These are phyloP conservation scores for Puccinia coronata DNA, from an alignment of 1,284 basidiomycete genomes.

Conservation along the genomic window DNA sequence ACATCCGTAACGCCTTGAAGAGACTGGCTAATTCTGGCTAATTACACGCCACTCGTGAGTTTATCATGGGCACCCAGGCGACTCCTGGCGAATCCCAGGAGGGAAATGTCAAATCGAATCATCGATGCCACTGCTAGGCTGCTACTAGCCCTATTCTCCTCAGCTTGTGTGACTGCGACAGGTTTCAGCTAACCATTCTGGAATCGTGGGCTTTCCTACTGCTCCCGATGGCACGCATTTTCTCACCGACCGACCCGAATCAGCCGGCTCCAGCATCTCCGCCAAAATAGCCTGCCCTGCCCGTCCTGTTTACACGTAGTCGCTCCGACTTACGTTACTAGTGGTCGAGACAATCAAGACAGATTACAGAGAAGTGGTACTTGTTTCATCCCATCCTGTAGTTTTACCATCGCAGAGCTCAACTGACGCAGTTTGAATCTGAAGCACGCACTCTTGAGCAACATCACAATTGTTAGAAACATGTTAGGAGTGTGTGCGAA, in stretches of 20 bases:
- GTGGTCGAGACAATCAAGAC: too few species aligned
- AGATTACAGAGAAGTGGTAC: background rate
- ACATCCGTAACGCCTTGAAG: too few species aligned
- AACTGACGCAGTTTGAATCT: background rate
- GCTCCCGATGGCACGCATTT: background rate
- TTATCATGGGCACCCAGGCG: too few species aligned
- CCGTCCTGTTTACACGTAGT: too few species aligned
- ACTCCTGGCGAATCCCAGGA: too few species aligned
- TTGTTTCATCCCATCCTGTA: background rate
- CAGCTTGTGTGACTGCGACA: constrained; percentile 5
- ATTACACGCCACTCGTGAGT: too few species aligned
- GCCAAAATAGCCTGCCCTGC: background rate
- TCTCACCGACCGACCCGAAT: background rate
- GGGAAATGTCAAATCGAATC: too few species aligned
- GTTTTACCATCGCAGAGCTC: background rate
- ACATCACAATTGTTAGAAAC: background rate
- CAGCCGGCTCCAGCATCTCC: background rate
- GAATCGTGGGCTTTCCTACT: background rate
- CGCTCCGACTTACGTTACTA: too few species aligned
- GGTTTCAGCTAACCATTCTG: constrained; percentile 3
- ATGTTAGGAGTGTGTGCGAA: too few species aligned
- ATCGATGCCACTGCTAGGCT: too few species aligned
- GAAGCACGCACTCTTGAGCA: background rate
- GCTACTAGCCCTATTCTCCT: too few species aligned
- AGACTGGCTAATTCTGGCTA: too few species aligned